Evolutionary conservation across 768 basidiomycete genomes (phyloP), one percentile per base, ranked within the genome.

Genomic region (Lyophyllum decastes): DNA sequence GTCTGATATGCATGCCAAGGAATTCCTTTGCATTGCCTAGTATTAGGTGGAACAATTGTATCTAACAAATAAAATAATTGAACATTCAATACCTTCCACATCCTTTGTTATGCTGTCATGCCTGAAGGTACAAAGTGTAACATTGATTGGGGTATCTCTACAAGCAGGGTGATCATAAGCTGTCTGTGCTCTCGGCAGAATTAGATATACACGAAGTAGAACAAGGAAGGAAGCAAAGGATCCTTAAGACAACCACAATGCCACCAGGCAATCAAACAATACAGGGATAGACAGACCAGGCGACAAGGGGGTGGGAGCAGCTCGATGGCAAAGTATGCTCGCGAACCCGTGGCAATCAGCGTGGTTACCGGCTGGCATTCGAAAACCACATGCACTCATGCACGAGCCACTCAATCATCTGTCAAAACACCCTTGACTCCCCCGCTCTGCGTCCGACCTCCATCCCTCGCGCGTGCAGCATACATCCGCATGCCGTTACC

Each of bases 371-470:
- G 16, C 26, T 4, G 47, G 26, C 2, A 22, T 16, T 30, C 6
- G 16, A 21, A 25, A 24, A n/a, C 11, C 48, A 54, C 2, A 6
- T 14, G 26, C 11, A 38, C n/a, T 1, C 26, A 21, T 10, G 19
- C 12, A 17, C 11, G 2, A 34, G 26, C 12, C 53, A n/a, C 19
- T 59, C 59, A 61, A 35, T 56, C 52, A 8, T 82, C 75, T 62
- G 82, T 80, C 68, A 87, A 70, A 47, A 92, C 78, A 11, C 88
- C 91, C 66, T 84, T 87, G 27, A 93, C 89, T n/a, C 91, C 91
- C 1, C 90, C 90, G 65, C 90, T 93, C 75, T 91, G 89, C 60
- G 91, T 93, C 63, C 90, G 77, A 38, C 91, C 91, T 2, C 91
- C 90, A 70, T 92, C 89, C 56, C 89, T 78, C 48, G 86, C 91